These are phyloP conservation scores for Endotrypanum monterogeii DNA, from an alignment of 208 protist genomes.

Conservation along the genomic window DNA sequence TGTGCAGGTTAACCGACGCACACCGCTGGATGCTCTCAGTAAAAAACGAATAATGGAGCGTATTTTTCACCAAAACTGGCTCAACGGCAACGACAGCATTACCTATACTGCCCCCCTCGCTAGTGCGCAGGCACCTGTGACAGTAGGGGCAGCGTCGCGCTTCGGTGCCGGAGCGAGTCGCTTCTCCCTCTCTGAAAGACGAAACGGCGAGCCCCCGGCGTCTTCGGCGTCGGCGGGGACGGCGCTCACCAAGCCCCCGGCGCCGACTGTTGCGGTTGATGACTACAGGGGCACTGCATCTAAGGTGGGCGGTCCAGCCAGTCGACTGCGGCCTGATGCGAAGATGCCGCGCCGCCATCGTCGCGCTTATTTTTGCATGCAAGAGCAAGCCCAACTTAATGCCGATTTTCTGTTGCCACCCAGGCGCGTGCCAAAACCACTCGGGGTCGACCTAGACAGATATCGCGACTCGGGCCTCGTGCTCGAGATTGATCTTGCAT, in stretches of 20 bases:
- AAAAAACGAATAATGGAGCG: constrained; percentile 32
- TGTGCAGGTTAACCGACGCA: constrained; percentile 22
- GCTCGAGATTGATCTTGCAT: constrained; percentile 44
- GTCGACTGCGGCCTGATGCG: neutral
- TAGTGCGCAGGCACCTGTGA: neutral
- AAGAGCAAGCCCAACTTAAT: neutral
- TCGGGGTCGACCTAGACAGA: constrained; percentile 22
- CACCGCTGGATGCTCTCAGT: constrained; percentile 28
- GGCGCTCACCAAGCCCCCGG: neutral
- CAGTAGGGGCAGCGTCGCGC: neutral
- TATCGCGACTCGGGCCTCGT: constrained; percentile 29
- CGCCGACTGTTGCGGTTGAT: neutral
- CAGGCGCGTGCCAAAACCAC: constrained; percentile 6
- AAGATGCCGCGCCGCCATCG: neutral
- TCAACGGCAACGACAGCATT: neutral
- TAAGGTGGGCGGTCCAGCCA: neutral
- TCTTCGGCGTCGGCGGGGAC: neutral
- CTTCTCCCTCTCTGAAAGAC: neutral
- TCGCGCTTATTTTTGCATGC: neutral
- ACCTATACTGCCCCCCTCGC: neutral
- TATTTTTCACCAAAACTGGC: constrained; percentile 24
- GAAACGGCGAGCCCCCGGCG: neutral
- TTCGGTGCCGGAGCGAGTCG: neutral
- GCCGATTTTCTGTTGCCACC: neutral
- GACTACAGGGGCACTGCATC: neutral